These are phyloP conservation scores for Boletus subcaerulescens DNA, from an alignment of 768 basidiomycete species.

Conservation along the genomic window DNA sequence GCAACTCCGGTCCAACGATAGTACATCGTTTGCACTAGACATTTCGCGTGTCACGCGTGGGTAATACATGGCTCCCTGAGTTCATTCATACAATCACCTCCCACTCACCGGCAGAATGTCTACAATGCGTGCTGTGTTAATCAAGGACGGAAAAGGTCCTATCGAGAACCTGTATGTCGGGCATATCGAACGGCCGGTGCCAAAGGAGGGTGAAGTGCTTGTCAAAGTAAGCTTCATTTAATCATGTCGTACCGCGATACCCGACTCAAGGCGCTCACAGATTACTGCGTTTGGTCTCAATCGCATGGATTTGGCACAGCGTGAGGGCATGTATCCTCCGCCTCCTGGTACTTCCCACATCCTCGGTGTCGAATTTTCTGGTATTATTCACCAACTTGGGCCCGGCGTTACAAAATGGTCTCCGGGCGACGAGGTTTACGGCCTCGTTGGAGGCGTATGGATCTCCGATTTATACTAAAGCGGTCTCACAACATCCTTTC, in stretches of 20 bases:
- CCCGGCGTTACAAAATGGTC: conserved; percentile 51
- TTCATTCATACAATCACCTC: not conserved
- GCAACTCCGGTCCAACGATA: too few species aligned
- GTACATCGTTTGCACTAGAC: not conserved
- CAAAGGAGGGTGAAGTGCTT: conserved; percentile 23
- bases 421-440: conserved; percentile 71
- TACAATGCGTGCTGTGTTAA: conserved; percentile 73
- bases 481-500: conserved; percentile 1
- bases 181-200: conserved; percentile 60
- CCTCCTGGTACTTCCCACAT: conserved; percentile 74
- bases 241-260: not conserved
- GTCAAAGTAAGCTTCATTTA: conserved; percentile 60
- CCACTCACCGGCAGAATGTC: conserved; percentile 8
- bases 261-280: conserved; percentile 34
- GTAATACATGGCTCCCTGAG: not conserved
- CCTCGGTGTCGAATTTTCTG: conserved; percentile 88
- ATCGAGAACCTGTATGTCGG: conserved; percentile 78
- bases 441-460: conserved; percentile 75
- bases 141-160: conserved; percentile 75
- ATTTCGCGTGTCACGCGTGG: not conserved
- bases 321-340: conserved; percentile 70
- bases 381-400: conserved; percentile 55
- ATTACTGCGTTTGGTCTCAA: conserved; percentile 86
- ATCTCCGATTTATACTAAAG: conserved; percentile 3
- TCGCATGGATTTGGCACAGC: conserved; percentile 78